Conservation (phyloP, 129 eudicot genomes). For the Ambrosia trifida region DNA sequence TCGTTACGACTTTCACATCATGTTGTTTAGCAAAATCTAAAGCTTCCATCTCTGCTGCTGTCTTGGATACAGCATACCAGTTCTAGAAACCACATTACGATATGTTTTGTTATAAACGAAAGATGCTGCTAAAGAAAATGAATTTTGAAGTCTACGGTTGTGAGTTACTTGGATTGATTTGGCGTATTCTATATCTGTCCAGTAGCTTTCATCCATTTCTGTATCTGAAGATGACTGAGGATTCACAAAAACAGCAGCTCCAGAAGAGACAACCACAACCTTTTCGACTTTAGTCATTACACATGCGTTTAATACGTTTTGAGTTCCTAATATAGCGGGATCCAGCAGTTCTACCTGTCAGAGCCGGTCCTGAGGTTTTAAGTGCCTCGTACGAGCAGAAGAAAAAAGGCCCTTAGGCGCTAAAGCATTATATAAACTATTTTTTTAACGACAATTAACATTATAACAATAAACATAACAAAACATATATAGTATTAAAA, state of each 20-base stretch:
- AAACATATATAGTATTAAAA: no score
- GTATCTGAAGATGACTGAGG: constrained; percentile 42
- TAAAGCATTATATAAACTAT: no score
- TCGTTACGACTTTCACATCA: constrained; percentile 34
- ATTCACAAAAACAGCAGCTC: constrained; percentile 30
- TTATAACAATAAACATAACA: no score
- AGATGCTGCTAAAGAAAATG: not conserved
- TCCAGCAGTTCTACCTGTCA: constrained; percentile 41
- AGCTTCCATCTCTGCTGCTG: constrained; percentile 44
- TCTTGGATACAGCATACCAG: constrained; percentile 47
- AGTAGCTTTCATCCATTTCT: constrained; percentile 46
- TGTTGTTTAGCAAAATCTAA: constrained; percentile 26
- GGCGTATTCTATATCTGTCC: constrained; percentile 41
- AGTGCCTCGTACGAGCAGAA: no score
- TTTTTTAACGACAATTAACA: no score
- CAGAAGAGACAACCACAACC: constrained; percentile 52
- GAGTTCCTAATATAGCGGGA: constrained; percentile 49
- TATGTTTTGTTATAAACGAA: not conserved
- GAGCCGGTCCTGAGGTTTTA: no score
- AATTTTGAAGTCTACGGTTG: not conserved
- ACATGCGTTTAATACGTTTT: constrained; percentile 48
- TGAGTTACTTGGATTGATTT: constrained; percentile 26
- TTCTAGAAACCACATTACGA: constrained; percentile 26
- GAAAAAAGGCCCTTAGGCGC: no score
- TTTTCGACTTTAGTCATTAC: constrained; percentile 34